Evolutionary conservation across 2,329 filamentous ascomycete species (phyloP).

Genomic region (Acephala macrosclerotiorum): DNA sequence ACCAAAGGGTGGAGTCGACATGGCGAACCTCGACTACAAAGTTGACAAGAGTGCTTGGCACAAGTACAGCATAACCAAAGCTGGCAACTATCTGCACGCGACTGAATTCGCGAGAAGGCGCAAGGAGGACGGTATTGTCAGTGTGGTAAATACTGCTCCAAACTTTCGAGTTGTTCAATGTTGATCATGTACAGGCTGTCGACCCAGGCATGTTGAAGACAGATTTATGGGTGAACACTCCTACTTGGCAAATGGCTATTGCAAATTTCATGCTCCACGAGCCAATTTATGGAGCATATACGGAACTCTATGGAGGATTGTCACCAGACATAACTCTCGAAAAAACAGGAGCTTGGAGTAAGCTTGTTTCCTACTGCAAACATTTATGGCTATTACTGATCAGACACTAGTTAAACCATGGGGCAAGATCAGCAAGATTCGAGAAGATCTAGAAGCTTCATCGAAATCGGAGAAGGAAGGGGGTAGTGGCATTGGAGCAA

Average conservation of each 20-base stretch:
- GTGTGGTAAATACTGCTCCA: constrained; percentile 17
- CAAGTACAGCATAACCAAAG: constrained; percentile 32
- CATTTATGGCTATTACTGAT: not conserved
- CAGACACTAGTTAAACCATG: constrained; percentile 51
- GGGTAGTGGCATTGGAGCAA: constrained; percentile 46
- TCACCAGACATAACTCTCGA: constrained; percentile 25
- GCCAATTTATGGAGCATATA: constrained; percentile 29
- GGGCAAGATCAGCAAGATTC: constrained; percentile 47
- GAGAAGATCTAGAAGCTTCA: constrained; percentile 43
- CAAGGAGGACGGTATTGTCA: constrained; percentile 29
- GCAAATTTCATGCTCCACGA: constrained; percentile 20
- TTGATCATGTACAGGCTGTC: constrained; percentile 10
- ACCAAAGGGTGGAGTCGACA: constrained; percentile 23
- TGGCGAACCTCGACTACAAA: constrained; percentile 32
- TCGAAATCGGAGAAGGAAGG: constrained; percentile 46
- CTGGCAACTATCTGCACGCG: constrained; percentile 30
- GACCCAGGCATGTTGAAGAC: constrained; percentile 33
- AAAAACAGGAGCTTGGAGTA: constrained; percentile 30
- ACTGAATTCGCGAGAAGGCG: constrained; percentile 26
- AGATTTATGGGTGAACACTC: constrained; percentile 22
- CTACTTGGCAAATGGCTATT: constrained; percentile 13
- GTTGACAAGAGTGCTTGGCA: constrained; percentile 16
- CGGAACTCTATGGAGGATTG: constrained; percentile 31
- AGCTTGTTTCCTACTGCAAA: not conserved
- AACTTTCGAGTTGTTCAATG: not conserved